Percentiles rank a stretch among this genome's conserved stretches.
Evolutionary conservation across 176 grass and related monocot species (phyloP).

Genomic region (Pontederia crassipes): DNA sequence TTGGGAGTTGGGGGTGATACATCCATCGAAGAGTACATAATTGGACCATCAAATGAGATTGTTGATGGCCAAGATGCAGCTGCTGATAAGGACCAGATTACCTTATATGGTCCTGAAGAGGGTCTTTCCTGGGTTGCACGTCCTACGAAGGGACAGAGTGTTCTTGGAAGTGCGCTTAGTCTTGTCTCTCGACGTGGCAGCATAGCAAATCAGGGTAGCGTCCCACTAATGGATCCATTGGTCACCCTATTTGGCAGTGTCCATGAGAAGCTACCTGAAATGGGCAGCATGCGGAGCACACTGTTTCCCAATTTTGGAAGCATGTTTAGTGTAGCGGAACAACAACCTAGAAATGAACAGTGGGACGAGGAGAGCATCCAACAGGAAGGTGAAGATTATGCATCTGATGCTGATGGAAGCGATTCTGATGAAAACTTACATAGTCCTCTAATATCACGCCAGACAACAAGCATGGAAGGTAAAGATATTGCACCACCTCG

Average conservation of each 20-base stretch:
- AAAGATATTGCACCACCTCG: constrained; percentile 43
- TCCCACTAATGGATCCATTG: constrained; percentile 60
- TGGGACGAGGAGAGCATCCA: constrained; percentile 94
- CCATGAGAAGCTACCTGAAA: constrained; percentile 75
- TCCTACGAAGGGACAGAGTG: constrained; percentile 57
- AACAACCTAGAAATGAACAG: constrained; percentile 54
- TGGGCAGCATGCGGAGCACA: constrained; percentile 71
- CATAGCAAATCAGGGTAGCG: constrained; percentile 38
- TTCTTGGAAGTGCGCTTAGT: constrained; percentile 53
- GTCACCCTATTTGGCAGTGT: constrained; percentile 79
- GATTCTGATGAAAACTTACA: constrained; percentile 64
- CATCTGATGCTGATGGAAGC: constrained; percentile 46
- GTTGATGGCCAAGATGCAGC: constrained; percentile 33
- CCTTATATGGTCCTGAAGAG: constrained; percentile 53
- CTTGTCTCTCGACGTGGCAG: constrained; percentile 56
- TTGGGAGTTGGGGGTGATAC: constrained; percentile 67
- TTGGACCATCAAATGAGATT: constrained; percentile 40
- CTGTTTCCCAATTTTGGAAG: constrained; percentile 91
- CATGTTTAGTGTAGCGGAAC: constrained; percentile 82
- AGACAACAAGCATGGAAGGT: constrained; percentile 56
- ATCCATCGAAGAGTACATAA: constrained; percentile 85
- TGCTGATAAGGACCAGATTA: constrained; percentile 55
- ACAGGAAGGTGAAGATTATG: constrained; percentile 58
- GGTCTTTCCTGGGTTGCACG: constrained; percentile 76
- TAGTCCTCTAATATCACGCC: constrained; percentile 58